These are phyloP conservation scores for Phytopythium helicoides DNA, from an alignment of 352 stramenopile genomes.

Conservation along the genomic window DNA sequence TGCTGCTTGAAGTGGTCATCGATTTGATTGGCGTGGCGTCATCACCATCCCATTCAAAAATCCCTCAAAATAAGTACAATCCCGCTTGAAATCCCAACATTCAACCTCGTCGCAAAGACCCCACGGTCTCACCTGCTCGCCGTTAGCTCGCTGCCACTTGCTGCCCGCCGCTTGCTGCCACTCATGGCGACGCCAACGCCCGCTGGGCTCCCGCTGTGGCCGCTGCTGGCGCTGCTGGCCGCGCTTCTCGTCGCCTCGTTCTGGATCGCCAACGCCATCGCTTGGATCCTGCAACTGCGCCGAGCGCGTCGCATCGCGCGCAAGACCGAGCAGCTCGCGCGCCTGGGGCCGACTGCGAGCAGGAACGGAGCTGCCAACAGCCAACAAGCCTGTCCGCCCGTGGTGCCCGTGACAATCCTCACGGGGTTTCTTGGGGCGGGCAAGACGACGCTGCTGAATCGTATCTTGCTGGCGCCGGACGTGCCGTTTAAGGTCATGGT, in stretches of 20 bases:
- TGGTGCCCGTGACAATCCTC: conserved; percentile 91
- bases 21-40: no score
- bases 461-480: conserved; percentile 86
- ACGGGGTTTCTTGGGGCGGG: conserved; percentile 94
- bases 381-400: background rate
- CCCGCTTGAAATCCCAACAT: no score
- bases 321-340: conserved; percentile 52
- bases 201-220: conserved; percentile 10
- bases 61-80: no score
- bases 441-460: conserved; percentile 97
- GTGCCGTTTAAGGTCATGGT: conserved; percentile 95
- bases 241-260: conserved; percentile 50
- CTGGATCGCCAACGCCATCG: conserved; percentile 57
- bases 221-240: conserved; percentile 24
- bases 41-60: no score
- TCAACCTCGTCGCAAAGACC: conserved; percentile 4
- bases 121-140: background rate
- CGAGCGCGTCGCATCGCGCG: conserved; percentile 52
- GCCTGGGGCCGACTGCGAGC: conserved; percentile 5
- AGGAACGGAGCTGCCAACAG: background rate
- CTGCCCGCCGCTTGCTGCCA: background rate
- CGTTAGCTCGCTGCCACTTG: background rate
- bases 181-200: background rate
- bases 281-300: conserved; percentile 61
- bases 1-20: no score